Base-by-base conservation (phyloP, 2,329 filamentous ascomycete species). In the Aureobasidium subglaciale region DNA sequence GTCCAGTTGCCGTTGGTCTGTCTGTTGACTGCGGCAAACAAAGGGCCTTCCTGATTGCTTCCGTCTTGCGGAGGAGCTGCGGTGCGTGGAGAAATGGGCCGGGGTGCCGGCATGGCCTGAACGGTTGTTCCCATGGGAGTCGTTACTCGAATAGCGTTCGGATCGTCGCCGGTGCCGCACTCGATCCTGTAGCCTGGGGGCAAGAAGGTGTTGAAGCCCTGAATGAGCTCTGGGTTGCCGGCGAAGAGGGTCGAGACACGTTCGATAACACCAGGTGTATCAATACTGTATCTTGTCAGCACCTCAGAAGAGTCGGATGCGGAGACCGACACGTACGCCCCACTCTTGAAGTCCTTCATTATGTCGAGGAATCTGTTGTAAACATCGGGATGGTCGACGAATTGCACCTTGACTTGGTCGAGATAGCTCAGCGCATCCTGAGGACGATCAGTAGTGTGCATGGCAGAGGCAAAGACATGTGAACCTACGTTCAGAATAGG, bases 261-360 rank as follows among this genome's bases (percentile, higher is more conserved):
- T 65, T 95, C 95, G 63, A 99, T 99, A 2, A 99, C 93, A 1
- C 93, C 93, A 0, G 93, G 93, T 0, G 93, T 99, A 68, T 99
- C 93, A 64, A 99, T 99, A 3, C 87, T 78, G 49, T 20, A 43
- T 34, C 13, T 20, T 35, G 50, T 60, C 37, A 60, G 59, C 45
- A 46, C 50, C 27, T 49, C 30, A 20, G 20, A 42, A 43, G 37
- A 25, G 56, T 56, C 59, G 29, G 52, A 43, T n/a, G 55, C 13
- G 34, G n/a, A 30, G n/a, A 24, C 32, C 37, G 18, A 41, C 34
- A 80, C 87, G 74, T 77, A 91, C 82, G 91, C 90, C 73, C 96
- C 92, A 65, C 90, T 96, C 73, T 99, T 99, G 71, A 99, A 99
- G 64, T 99, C 93, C 68, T 99, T 99, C 93, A 99, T 99, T 46